phyloP scores from a whole-genome alignment of 495 filamentous ascomycete species.

The Talaromyces trachyspermus region DNA sequence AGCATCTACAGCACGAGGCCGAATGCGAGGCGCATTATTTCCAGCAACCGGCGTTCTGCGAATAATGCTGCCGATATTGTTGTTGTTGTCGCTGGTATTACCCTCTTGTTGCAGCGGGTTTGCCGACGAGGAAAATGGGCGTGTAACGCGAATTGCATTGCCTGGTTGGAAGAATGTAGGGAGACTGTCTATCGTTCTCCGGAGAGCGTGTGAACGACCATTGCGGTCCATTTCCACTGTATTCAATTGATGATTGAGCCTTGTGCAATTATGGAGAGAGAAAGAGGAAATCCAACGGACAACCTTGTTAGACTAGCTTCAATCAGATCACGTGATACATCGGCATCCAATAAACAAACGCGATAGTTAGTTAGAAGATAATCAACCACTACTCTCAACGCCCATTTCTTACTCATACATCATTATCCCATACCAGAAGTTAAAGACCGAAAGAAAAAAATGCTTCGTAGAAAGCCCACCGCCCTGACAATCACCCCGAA shows the following conservation, averaged over 20 bases:
- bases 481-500: constrained; percentile 69
- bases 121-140: no score
- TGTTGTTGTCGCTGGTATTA: constrained; percentile 14
- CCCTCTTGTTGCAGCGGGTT: no score
- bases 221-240: not conserved
- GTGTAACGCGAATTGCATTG: no score
- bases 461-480: constrained; percentile 79
- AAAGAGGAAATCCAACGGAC: not conserved
- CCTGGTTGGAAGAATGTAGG: no score
- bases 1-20: constrained; percentile 32
- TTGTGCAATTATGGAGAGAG: not conserved
- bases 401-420: not conserved
- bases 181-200: no score
- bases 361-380: not conserved
- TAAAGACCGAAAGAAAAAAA: constrained; percentile 26
- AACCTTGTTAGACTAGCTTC: no score
- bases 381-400: not conserved
- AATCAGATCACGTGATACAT: not conserved
- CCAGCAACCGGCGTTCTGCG: no score
- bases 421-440: no score
- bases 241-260: not conserved
- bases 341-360: no score
- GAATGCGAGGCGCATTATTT: constrained; percentile 13
- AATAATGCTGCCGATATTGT: constrained; percentile 11
- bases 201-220: not conserved